phyloP scores from a whole-genome alignment of 768 basidiomycete genomes.

The Hygrophoropsis aurantiaca region DNA sequence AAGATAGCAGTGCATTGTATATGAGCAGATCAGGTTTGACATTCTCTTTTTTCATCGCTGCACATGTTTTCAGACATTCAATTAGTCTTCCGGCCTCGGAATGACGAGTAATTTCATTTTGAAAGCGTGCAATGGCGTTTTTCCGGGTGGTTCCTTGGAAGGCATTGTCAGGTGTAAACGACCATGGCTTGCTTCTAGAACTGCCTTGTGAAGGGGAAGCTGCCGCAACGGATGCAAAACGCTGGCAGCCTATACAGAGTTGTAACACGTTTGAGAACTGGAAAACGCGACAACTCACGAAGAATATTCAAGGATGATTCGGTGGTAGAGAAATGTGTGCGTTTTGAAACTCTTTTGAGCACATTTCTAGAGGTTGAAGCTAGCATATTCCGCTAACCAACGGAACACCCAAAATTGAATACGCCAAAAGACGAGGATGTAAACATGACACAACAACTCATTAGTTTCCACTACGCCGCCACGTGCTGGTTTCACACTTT shows the following conservation, averaged over 20 bases:
- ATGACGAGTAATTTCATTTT: slow-evolving; percentile 26
- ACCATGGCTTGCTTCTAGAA: slow-evolving; percentile 25
- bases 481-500: slow-evolving; percentile 9
- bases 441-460: slow-evolving; percentile 10
- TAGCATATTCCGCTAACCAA: slow-evolving; percentile 15
- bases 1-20: slow-evolving; percentile 58
- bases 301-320: neutral
- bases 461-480: slow-evolving; percentile 23
- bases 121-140: slow-evolving; percentile 28
- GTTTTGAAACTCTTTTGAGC: slow-evolving; percentile 10
- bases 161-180: slow-evolving; percentile 21
- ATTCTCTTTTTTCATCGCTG: slow-evolving; percentile 56
- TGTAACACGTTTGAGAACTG: neutral
- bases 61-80: slow-evolving; percentile 44
- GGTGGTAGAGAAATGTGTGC: no score
- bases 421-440: neutral
- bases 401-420: slow-evolving; percentile 5
- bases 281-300: neutral
- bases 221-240: neutral
- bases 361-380: slow-evolving; percentile 18
- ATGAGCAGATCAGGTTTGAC: slow-evolving; percentile 53
- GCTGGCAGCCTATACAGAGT: slow-evolving; percentile 2
- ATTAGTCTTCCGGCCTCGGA: slow-evolving; percentile 27
- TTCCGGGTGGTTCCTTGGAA: slow-evolving; percentile 22
- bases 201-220: slow-evolving; percentile 2